Conservation (phyloP, 208 protist genomes). For the Zelonia costaricensis region DNA sequence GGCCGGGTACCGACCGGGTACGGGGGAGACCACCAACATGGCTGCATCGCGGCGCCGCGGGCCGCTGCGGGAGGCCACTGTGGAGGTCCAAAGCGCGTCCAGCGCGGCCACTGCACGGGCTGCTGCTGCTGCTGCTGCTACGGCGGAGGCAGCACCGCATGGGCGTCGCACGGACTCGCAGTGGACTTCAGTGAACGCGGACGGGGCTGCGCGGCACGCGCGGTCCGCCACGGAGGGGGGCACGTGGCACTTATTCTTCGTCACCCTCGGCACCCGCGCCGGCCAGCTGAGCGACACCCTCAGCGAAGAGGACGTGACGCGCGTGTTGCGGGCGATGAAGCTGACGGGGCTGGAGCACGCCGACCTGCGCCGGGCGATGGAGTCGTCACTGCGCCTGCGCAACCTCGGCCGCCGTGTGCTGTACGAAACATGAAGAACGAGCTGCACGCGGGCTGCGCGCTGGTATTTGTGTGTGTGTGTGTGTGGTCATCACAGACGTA, state of each 20-base stretch:
- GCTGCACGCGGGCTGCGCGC: neutral
- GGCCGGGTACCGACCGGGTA: conserved; percentile 20
- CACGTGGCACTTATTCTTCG: conserved; percentile 38
- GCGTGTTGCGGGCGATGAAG: conserved; percentile 63
- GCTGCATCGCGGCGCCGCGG: neutral
- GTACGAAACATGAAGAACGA: conserved; percentile 12
- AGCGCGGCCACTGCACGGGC: neutral
- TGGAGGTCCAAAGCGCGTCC: conserved; percentile 14
- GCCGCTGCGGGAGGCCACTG: neutral
- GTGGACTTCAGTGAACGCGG: no score
- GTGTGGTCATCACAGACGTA: no score
- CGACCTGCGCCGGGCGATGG: conserved; percentile 48
- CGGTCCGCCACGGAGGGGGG: neutral
- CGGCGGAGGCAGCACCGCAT: neutral
- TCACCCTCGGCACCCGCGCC: conserved; percentile 53
- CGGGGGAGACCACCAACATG: neutral
- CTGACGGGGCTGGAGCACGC: conserved; percentile 55
- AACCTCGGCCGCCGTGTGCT: conserved; percentile 30
- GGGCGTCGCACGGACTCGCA: no score
- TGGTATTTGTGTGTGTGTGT: neutral
- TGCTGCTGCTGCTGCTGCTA: neutral
- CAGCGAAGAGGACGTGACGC: conserved; percentile 49
- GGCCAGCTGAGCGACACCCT: conserved; percentile 56
- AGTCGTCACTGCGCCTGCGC: conserved; percentile 67
- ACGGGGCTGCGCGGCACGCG: no score